Evolutionary conservation across 805 yeast genomes (phyloP).

Genomic region (Wickerhamomyces bovis): DNA sequence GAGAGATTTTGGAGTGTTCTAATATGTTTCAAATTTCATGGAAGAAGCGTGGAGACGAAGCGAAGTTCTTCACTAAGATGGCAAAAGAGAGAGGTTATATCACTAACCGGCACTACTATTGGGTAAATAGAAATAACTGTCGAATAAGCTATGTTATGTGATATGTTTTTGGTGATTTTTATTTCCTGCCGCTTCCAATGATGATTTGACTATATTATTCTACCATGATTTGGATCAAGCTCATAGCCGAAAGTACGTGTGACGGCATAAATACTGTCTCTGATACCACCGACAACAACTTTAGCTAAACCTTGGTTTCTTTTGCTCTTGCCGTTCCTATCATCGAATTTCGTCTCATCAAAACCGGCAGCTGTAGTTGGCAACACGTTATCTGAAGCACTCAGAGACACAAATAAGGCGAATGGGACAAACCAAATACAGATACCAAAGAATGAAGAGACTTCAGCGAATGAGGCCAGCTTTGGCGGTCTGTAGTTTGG

Average conservation of each 20-base stretch:
- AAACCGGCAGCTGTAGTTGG: conserved; percentile 43
- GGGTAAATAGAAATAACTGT: neutral
- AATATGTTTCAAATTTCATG: no score
- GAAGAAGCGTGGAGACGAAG: no score
- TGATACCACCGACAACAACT: conserved; percentile 47
- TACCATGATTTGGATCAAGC: conserved; percentile 50
- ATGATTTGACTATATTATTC: conserved; percentile 29
- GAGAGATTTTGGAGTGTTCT: no score
- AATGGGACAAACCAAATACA: conserved; percentile 94
- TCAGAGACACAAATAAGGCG: conserved; percentile 81
- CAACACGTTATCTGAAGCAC: conserved; percentile 85
- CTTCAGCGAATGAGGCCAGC: conserved; percentile 79
- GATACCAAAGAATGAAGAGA: conserved; percentile 91
- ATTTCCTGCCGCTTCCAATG: no score
- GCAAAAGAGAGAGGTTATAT: no score
- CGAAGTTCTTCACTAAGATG: no score
- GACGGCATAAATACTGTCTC: conserved; percentile 40
- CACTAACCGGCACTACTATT: no score
- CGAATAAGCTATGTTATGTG: neutral
- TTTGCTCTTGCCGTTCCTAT: conserved; percentile 30
- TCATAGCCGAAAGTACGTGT: conserved; percentile 61
- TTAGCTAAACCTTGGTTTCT: conserved; percentile 65
- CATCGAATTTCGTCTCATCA: conserved; percentile 23
- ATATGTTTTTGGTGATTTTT: neutral
- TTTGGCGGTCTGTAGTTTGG: conserved; percentile 57